Conservation (phyloP, 345 rosid species). For the Camelina sativa region DNA sequence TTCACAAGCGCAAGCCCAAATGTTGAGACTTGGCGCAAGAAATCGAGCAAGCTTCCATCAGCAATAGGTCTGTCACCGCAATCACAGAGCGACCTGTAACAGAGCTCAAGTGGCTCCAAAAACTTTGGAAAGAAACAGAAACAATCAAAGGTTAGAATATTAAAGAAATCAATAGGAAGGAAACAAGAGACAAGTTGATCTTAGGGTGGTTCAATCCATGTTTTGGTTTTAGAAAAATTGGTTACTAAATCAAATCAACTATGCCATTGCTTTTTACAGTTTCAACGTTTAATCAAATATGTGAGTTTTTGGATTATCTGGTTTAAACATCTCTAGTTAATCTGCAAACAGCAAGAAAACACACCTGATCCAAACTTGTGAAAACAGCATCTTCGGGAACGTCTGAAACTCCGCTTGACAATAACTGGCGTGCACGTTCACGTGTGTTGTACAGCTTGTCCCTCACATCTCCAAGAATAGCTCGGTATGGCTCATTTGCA, state of each 20-base stretch:
- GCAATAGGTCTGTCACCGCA: slow-evolving; percentile 93
- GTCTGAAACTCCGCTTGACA: slow-evolving; percentile 80
- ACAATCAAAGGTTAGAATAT: slow-evolving; percentile 17
- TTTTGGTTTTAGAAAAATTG: background rate
- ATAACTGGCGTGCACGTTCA: slow-evolving; percentile 85
- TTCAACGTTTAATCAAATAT: too few species aligned
- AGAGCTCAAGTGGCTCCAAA: slow-evolving; percentile 97
- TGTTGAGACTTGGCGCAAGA: slow-evolving; percentile 93
- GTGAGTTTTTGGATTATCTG: background rate
- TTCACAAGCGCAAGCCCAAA: slow-evolving; percentile 96
- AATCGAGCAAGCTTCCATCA: slow-evolving; percentile 97
- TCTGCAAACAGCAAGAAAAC: background rate
- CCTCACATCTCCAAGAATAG: slow-evolving; percentile 89
- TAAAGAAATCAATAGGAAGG: slow-evolving; percentile 11
- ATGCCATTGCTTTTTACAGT: too few species aligned
- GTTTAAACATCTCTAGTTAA: slow-evolving; percentile 3
- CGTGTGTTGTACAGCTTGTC: slow-evolving; percentile 92
- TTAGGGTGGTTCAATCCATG: slow-evolving; percentile 6
- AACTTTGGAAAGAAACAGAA: slow-evolving; percentile 52
- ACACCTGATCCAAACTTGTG: slow-evolving; percentile 81
- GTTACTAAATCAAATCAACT: too few species aligned
- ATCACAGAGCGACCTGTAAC: slow-evolving; percentile 83
- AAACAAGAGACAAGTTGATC: background rate
- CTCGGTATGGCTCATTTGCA: slow-evolving; percentile 90
- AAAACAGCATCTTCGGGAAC: slow-evolving; percentile 77